A percentile compares a stretch with the other conserved stretches of the same genome.
phyloP scores from a whole-genome alignment of 176 grass and related monocot species.

The Miscanthus lutarioriparius region DNA sequence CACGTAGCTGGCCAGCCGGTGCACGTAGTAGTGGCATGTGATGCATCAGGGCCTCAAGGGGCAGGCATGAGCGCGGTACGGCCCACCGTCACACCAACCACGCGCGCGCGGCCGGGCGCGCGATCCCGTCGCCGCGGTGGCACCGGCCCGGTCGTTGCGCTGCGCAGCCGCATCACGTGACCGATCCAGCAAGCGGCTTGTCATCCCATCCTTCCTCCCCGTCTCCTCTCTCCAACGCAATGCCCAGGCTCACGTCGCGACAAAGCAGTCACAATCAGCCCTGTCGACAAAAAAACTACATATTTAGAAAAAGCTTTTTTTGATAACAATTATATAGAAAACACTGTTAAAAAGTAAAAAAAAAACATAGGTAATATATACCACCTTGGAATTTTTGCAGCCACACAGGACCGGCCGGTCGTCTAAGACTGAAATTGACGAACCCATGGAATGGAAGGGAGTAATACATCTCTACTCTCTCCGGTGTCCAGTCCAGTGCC shows the following conservation, averaged over 20 bases:
- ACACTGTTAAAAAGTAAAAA: too few relatives aligned
- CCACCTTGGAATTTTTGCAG: not conserved
- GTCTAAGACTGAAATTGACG: not conserved
- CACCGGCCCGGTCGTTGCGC: constrained; percentile 8
- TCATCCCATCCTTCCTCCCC: not conserved
- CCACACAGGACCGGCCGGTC: not conserved
- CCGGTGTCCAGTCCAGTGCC: not conserved
- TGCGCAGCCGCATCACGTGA: constrained; percentile 26
- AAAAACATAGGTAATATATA: too few relatives aligned
- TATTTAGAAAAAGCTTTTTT: too few relatives aligned
- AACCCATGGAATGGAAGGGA: not conserved
- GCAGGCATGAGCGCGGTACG: constrained; percentile 3
- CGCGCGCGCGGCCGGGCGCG: constrained; percentile 28
- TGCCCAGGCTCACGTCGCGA: not conserved
- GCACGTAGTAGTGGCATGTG: not conserved
- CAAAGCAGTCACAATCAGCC: not conserved
- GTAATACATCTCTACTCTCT: not conserved
- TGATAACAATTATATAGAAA: too few relatives aligned
- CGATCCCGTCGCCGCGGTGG: constrained; percentile 21
- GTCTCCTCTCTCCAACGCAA: not conserved
- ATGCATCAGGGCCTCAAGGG: not conserved
- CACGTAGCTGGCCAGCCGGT: not conserved
- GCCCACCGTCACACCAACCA: constrained; percentile 28
- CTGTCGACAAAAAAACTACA: too few relatives aligned
- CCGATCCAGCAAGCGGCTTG: not conserved